Base-by-base conservation (phyloP, 495 filamentous ascomycete species). In the Trichoderma virens region DNA sequence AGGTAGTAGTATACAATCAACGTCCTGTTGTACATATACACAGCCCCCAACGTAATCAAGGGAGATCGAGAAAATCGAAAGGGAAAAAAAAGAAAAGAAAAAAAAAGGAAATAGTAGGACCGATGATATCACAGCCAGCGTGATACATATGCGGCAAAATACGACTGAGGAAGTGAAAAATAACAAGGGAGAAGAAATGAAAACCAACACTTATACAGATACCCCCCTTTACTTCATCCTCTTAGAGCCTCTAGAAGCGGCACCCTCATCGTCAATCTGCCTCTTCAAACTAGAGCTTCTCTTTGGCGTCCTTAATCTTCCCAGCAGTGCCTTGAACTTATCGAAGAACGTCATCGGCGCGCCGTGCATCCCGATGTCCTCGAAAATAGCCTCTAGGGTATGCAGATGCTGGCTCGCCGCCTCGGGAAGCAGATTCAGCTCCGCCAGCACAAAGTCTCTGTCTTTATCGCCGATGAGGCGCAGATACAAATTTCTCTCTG, bases 391-490 rank as follows among this genome's bases (percentile, higher is more conserved):
- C 59, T 75, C 74, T 23, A 76, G 71, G 31, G 67, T 68, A 25
- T 74, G 69, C 27, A 73, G 62, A 64, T 69, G 74, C 63, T 73
- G 70, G 62, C 67, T 73, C 39, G 75, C 73, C 59, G 75, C 73
- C 34, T 75, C 73, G 23, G 74, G 74, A 2, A 80, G 72, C 32
- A 72, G 72, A 25, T 69, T 68, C 13, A 81, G 71, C 3, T 71
- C 65, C 18, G 73, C 71, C 41, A 74, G 67, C 41, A 75, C 74
- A 62, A 79, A 80, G 51, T 73, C 70, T 16, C 60, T 65, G 64
- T 74, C 74, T 14, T 69, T 67, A 47, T 71, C 71, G 6, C 76
- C 74, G 1, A 81, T 62, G 8, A 81, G 73, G 3, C 71, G 70
- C 38, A 67, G 65, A 67, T 73, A 80, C 3, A 81, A 71, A 59